Evolutionary conservation across 768 basidiomycete genomes (phyloP).

Genomic region (Collybia sp.): DNA sequence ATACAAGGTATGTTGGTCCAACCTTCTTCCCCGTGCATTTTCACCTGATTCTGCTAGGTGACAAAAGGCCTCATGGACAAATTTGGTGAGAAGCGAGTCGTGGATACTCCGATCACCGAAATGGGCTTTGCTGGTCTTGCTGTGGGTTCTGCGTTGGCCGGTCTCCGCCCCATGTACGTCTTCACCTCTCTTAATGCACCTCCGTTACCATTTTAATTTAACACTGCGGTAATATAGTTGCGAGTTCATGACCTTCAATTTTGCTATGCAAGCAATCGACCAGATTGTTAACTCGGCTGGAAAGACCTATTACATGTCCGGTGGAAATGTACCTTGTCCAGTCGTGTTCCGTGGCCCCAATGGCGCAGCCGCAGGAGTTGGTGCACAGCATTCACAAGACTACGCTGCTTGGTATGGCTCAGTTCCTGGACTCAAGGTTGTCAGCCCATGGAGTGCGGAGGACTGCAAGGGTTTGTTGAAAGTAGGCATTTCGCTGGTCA

Average conservation of each 20-base stretch:
- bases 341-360: conserved; percentile 99
- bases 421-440: conserved; percentile 94
- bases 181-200: background rate
- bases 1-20: conserved; percentile 64
- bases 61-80: conserved; percentile 99
- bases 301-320: conserved; percentile 99
- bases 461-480: conserved; percentile 99
- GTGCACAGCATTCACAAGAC: conserved; percentile 95
- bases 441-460: conserved; percentile 97
- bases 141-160: conserved; percentile 90
- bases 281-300: conserved; percentile 99
- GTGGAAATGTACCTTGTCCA: conserved; percentile 96
- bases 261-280: conserved; percentile 99
- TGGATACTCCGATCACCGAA: conserved; percentile 96
- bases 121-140: conserved; percentile 99
- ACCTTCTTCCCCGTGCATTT: conserved; percentile 1
- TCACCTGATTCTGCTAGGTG: conserved; percentile 47
- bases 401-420: conserved; percentile 94
- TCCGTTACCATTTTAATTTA: conserved; percentile 6
- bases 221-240: conserved; percentile 47
- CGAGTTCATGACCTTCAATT: conserved; percentile 99
- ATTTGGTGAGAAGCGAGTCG: conserved; percentile 97
- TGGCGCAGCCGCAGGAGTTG: conserved; percentile 96
- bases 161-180: conserved; percentile 85
- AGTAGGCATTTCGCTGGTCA: conserved; percentile 32